Percentiles rank a stretch among this genome's conserved stretches.
phyloP scores from a whole-genome alignment of 2,329 filamentous ascomycete genomes.

The Aureobasidium musti region DNA sequence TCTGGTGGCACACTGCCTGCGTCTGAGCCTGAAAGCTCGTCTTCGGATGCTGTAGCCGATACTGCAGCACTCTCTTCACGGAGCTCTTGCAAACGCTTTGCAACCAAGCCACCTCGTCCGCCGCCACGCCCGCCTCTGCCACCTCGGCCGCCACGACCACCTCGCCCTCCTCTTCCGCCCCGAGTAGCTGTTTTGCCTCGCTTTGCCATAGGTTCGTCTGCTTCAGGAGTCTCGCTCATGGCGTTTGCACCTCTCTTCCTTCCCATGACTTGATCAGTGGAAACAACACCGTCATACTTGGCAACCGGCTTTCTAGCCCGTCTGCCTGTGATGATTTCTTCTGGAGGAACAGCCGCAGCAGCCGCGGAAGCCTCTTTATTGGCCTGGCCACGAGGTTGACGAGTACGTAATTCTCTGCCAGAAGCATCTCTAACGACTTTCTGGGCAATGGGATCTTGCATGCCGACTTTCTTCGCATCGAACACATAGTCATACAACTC shows the following conservation, averaged over 20 bases:
- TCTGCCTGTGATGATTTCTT: conserved; percentile 30
- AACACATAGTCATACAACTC: conserved; percentile 62
- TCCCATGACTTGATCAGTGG: conserved; percentile 23
- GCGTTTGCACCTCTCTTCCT: conserved; percentile 29
- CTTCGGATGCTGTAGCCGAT: conserved; percentile 29
- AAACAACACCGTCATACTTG: conserved; percentile 32
- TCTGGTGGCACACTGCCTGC: conserved; percentile 33
- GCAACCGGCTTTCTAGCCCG: conserved; percentile 30
- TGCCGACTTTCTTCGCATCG: conserved; percentile 55
- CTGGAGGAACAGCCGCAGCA: conserved; percentile 38
- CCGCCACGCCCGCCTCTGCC: conserved; percentile 28
- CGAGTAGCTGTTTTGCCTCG: conserved; percentile 26
- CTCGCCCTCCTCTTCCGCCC: conserved; percentile 28
- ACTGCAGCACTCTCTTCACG: conserved; percentile 47
- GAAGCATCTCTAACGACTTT: conserved; percentile 49
- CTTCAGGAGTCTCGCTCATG: conserved; percentile 32
- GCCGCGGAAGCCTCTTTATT: conserved; percentile 34
- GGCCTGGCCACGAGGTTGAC: conserved; percentile 44
- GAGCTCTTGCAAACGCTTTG: conserved; percentile 51
- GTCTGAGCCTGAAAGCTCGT: conserved; percentile 37
- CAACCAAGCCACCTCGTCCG: conserved; percentile 22
- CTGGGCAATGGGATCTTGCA: conserved; percentile 60
- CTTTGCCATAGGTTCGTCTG: conserved; percentile 22
- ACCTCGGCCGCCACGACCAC: conserved; percentile 26
- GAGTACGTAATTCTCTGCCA: conserved; percentile 51